Evolutionary conservation across 2,329 filamentous ascomycete genomes (phyloP).

Genomic region (Fusarium sp.): DNA sequence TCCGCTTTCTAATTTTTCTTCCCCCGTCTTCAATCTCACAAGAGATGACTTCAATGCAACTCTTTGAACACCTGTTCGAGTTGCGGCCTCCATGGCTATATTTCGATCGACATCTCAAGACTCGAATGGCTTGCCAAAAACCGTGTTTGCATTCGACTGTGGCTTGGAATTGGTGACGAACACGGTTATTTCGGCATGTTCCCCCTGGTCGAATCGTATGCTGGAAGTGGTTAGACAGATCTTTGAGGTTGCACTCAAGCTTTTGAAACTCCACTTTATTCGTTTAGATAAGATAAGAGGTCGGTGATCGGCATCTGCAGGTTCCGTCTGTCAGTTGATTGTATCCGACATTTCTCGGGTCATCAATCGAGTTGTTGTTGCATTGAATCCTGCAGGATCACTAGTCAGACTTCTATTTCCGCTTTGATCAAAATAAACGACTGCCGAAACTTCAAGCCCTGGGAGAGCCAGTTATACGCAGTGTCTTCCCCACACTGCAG

Average conservation of each 20-base stretch:
- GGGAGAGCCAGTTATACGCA: neutral
- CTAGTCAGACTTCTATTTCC: neutral
- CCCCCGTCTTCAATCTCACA: neutral
- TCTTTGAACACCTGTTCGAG: neutral
- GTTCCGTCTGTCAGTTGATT: neutral
- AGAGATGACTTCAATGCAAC: neutral
- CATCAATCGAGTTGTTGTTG: neutral
- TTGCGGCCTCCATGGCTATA: conserved; percentile 9
- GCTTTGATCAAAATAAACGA: neutral
- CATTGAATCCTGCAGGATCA: neutral
- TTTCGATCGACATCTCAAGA: neutral
- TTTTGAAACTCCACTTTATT: neutral
- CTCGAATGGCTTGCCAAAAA: conserved; percentile 2
- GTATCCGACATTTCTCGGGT: neutral
- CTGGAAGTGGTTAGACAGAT: neutral
- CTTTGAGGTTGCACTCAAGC: neutral
- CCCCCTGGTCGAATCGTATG: conserved; percentile 1
- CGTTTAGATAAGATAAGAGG: conserved; percentile 23
- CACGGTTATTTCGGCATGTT: neutral
- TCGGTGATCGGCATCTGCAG: neutral
- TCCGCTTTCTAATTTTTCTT: neutral
- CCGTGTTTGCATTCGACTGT: conserved; percentile 2
- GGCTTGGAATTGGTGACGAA: conserved; percentile 14
- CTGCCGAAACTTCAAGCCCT: neutral
- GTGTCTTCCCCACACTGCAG: neutral